Base-by-base conservation (phyloP, 306 rosid genomes). In the Hippophae rhamnoides region DNA sequence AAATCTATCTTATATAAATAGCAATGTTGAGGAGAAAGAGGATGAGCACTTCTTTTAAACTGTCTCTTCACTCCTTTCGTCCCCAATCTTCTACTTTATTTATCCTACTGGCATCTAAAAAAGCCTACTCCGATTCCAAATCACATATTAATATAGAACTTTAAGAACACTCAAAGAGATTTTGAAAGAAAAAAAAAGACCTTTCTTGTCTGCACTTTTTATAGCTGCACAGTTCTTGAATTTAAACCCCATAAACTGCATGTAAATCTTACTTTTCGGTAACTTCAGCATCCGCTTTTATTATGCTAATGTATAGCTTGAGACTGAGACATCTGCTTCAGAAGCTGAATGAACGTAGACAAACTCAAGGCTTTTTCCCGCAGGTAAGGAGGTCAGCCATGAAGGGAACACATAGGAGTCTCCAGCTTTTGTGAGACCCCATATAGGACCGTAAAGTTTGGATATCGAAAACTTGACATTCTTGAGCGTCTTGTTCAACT, bases 51-150 rank as follows among this genome's bases (percentile, higher is more conserved):
- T 63, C 41, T 70, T 82, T 73, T 74, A 70, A 81, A 14, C 65
- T 70, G 89, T 86, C 99, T 82, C 99, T 76, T 92, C 99, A 60
- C 99, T 76, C 95, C 96, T 80, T 88, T 92, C 96, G 66, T 63
- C 81, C 74, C 96, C 75, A 65, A 74, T 64, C 74, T 76, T 72
- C 74, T 63, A 77, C 72, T 89, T 81, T 85, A 76, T 77, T 80
- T 75, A 50, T 38, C 66, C 80, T 73, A 80, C 61, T 73, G 71
- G 74, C 47, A 52, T 66, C 83, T 73, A 78, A 64, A 78, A 64
- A 69, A 67, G 47, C 75, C 80, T 79, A 77, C 57, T 49, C 74
- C 71, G 67, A 76, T 57, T 63, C 79, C 73, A 87, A 76, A 69
- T 76, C 81, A 78, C 85, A 75, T 62, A 75, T 62, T 2, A 67